Percentiles rank a stretch among this genome's conserved stretches.
These are phyloP conservation scores for Epithele typhae DNA, from an alignment of 768 basidiomycete genomes.

Conservation along the genomic window DNA sequence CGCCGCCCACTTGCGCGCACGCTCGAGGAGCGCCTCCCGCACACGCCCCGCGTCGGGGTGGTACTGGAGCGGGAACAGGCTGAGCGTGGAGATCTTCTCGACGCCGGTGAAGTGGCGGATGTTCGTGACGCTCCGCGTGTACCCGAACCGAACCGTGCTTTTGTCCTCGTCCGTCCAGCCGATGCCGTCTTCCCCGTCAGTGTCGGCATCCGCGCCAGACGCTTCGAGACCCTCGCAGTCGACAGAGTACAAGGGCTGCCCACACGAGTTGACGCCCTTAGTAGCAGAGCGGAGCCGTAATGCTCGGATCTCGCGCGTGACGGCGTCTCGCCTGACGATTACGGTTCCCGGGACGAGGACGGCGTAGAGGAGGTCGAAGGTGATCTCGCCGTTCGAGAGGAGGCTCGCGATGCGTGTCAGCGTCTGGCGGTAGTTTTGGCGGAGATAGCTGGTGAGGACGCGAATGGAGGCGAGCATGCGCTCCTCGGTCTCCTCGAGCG, in stretches of 20 bases:
- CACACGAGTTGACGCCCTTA: constrained; percentile 30
- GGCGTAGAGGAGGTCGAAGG: constrained; percentile 45
- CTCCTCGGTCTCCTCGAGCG: constrained; percentile 36
- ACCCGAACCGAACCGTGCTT: constrained; percentile 25
- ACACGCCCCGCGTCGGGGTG: constrained; percentile 39
- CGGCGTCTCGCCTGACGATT: constrained; percentile 48
- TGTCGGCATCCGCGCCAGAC: constrained; percentile 29
- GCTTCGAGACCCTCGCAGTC: constrained; percentile 48
- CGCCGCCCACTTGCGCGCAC: constrained; percentile 52
- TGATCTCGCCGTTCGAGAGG: constrained; percentile 51
- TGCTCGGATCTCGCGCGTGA: constrained; percentile 46
- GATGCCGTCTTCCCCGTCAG: background rate
- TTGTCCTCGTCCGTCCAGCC: background rate
- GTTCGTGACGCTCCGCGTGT: constrained; percentile 30
- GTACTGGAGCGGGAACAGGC: constrained; percentile 49
- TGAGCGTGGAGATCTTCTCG: constrained; percentile 42
- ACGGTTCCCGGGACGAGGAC: constrained; percentile 48
- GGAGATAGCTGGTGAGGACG: constrained; percentile 37
- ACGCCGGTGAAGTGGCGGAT: constrained; percentile 44
- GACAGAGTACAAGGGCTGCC: constrained; percentile 38
- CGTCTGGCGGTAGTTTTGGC: constrained; percentile 43
- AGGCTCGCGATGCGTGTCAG: constrained; percentile 43
- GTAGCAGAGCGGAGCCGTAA: constrained; percentile 40
- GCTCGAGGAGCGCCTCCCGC: constrained; percentile 32
- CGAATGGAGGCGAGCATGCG: constrained; percentile 36